Percentiles rank a stretch among this genome's conserved stretches.
Evolutionary conservation across 768 basidiomycete species (phyloP).

Genomic region (Phylloporus scabripes): DNA sequence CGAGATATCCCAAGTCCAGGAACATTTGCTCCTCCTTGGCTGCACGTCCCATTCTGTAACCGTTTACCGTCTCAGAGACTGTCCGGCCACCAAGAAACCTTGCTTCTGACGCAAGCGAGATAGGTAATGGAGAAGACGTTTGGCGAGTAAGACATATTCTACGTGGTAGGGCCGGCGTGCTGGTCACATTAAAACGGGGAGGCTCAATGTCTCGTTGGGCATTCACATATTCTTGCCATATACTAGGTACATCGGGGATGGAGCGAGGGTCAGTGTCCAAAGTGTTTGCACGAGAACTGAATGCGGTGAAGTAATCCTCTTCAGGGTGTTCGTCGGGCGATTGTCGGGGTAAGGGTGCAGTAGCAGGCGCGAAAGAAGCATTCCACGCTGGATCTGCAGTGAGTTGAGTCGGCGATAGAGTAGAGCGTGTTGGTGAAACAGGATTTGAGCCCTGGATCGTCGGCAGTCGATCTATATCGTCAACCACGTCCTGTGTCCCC

Average conservation of each 20-base stretch:
- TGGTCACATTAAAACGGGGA: constrained; percentile 29
- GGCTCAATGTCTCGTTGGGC: constrained; percentile 25
- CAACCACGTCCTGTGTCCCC: constrained; percentile 63
- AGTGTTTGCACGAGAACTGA: constrained; percentile 21
- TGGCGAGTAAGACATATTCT: constrained; percentile 55
- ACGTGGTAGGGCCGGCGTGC: constrained; percentile 46
- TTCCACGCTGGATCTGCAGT: constrained; percentile 9
- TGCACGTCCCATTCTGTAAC: constrained; percentile 40
- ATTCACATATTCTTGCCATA: constrained; percentile 26
- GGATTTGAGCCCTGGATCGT: constrained; percentile 23
- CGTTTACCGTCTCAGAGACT: constrained; percentile 30
- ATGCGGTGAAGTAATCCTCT: constrained; percentile 30
- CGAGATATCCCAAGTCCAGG: constrained; percentile 58
- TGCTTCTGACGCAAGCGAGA: constrained; percentile 31
- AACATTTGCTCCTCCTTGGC: constrained; percentile 68
- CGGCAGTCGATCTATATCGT: constrained; percentile 22
- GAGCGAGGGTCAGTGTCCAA: constrained; percentile 14
- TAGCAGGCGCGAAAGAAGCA: constrained; percentile 3
- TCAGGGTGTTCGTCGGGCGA: constrained; percentile 22
- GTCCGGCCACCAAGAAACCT: constrained; percentile 30
- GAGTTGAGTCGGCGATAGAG: neutral
- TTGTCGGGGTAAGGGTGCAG: constrained; percentile 19
- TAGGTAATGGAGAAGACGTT: constrained; percentile 58
- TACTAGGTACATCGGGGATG: constrained; percentile 13
- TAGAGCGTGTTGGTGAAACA: constrained; percentile 17